Evolutionary conservation across 208 protist species (phyloP).

Genomic region (Trypanosoma melophagium): DNA sequence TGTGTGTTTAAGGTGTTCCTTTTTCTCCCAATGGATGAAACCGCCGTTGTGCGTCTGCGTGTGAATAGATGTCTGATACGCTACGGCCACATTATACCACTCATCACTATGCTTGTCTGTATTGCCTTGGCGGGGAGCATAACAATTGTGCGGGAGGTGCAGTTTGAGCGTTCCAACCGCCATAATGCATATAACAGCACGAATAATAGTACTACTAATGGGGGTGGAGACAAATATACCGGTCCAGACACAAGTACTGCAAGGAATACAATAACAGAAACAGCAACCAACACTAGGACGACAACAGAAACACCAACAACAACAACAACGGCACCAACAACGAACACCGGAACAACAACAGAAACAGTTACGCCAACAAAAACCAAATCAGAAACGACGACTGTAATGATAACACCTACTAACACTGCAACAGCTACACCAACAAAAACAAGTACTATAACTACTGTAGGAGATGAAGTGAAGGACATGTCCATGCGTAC

Average conservation of each 20-base stretch:
- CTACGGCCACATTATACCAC: conserved; percentile 42
- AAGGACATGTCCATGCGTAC: too few species aligned
- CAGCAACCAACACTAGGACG: neutral
- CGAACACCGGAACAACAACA: too few species aligned
- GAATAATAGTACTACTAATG: neutral
- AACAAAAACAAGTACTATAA: too few species aligned
- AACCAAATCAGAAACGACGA: too few species aligned
- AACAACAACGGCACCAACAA: neutral
- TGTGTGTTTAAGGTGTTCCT: neutral
- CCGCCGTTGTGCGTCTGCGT: neutral
- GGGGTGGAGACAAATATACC: neutral
- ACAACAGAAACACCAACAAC: neutral
- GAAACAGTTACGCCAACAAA: too few species aligned
- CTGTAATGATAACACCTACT: too few species aligned
- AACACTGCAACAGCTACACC: too few species aligned
- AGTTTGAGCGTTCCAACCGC: conserved; percentile 9
- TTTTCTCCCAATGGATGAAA: neutral
- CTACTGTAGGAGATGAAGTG: too few species aligned
- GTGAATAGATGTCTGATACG: conserved; percentile 33
- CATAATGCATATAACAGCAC: conserved; percentile 12
- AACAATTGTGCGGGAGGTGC: conserved; percentile 35
- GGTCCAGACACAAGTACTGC: neutral
- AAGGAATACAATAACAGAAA: too few species aligned
- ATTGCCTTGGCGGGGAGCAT: conserved; percentile 34
- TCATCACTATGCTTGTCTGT: conserved; percentile 33